Evolutionary conservation across 768 basidiomycete species (phyloP).

Genomic region (Trametes elegans): DNA sequence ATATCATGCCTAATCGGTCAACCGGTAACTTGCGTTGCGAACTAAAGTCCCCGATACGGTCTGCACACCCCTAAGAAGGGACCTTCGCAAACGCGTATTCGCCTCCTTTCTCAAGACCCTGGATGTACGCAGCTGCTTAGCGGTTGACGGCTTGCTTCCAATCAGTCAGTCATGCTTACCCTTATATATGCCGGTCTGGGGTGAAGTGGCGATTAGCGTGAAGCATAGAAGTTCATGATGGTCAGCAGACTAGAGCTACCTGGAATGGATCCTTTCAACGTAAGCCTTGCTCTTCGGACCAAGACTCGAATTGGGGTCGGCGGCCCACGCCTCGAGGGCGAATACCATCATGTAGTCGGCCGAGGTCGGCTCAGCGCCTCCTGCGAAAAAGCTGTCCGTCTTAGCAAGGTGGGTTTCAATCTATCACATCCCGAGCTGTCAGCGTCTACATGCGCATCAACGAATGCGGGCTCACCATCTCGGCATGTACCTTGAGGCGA

Average conservation of each 20-base stretch:
- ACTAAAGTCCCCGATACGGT: neutral
- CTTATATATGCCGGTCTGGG: constrained; percentile 19
- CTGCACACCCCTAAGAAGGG: neutral
- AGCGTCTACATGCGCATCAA: neutral
- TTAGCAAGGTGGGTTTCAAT: constrained; percentile 39
- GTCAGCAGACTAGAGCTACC: constrained; percentile 26
- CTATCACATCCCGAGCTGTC: constrained; percentile 20
- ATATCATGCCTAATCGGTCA: neutral
- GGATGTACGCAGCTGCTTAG: too few species aligned
- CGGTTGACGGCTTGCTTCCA: too few species aligned
- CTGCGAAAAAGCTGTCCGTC: constrained; percentile 32
- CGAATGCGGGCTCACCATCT: constrained; percentile 22
- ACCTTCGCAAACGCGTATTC: constrained; percentile 29
- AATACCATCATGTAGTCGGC: constrained; percentile 48
- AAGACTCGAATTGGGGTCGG: constrained; percentile 18
- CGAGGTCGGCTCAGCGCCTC: constrained; percentile 37
- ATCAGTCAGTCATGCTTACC: constrained; percentile 9
- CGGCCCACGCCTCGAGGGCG: constrained; percentile 31
- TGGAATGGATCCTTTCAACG: constrained; percentile 36
- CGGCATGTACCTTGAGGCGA: constrained; percentile 27
- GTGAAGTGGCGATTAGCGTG: neutral
- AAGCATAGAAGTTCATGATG: neutral
- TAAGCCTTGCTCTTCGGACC: constrained; percentile 39
- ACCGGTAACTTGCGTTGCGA: too few species aligned
- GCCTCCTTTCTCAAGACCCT: constrained; percentile 32